Evolutionary conservation across 768 basidiomycete genomes (phyloP).

Genomic region (Trametes coccinea): DNA sequence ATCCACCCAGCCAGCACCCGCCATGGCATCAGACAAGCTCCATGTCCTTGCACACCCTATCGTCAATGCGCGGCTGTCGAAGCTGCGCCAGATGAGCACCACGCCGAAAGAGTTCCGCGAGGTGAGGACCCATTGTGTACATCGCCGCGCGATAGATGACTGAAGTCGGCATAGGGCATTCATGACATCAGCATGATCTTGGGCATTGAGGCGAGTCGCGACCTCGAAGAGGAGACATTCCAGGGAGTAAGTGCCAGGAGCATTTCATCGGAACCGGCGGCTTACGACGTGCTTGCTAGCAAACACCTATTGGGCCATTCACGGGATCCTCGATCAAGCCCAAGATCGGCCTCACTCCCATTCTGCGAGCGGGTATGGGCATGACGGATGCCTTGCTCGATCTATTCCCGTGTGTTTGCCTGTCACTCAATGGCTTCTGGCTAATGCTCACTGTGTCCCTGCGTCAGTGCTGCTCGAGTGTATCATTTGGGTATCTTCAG

Average conservation of each 20-base stretch:
- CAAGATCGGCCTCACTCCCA: slow-evolving; percentile 83
- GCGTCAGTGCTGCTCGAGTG: slow-evolving; percentile 70
- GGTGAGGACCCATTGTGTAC: slow-evolving; percentile 36
- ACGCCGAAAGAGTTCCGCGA: slow-evolving; percentile 77
- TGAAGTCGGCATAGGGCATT: slow-evolving; percentile 51
- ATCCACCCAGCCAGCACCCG: slow-evolving; percentile 2
- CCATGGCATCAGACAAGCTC: slow-evolving; percentile 38
- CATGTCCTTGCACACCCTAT: slow-evolving; percentile 70
- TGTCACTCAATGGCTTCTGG: too few relatives aligned
- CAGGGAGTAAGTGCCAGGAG: slow-evolving; percentile 53
- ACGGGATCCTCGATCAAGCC: slow-evolving; percentile 75
- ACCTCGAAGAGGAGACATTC: slow-evolving; percentile 62
- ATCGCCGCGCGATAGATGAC: too few relatives aligned
- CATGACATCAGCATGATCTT: slow-evolving; percentile 73
- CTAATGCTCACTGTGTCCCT: not conserved
- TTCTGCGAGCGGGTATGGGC: slow-evolving; percentile 89
- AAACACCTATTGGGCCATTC: slow-evolving; percentile 80
- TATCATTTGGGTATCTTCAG: slow-evolving; percentile 90
- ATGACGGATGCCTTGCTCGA: slow-evolving; percentile 88
- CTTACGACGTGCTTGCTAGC: slow-evolving; percentile 37
- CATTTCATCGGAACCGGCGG: not conserved
- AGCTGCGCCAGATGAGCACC: slow-evolving; percentile 62
- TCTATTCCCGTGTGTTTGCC: slow-evolving; percentile 72
- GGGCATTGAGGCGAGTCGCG: slow-evolving; percentile 80
- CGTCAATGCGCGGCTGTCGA: slow-evolving; percentile 71